Conservation (phyloP, 331 rosid species). For the Erythrophleum ivorense region DNA sequence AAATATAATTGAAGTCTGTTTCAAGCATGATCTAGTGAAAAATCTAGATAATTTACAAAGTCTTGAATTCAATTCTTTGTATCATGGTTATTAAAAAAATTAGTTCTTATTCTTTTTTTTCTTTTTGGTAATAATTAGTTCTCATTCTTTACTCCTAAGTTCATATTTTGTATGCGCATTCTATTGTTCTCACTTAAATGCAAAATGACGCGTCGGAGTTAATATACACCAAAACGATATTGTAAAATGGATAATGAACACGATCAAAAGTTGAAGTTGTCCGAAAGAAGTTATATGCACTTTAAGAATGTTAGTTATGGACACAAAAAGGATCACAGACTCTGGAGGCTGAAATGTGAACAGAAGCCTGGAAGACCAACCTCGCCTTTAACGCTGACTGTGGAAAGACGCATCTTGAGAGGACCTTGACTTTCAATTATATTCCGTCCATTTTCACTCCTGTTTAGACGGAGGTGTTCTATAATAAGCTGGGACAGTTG, state of each 20-base stretch:
- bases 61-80: background rate
- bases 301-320: background rate
- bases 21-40: background rate
- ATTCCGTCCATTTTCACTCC: background rate
- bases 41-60: background rate
- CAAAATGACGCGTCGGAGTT: background rate
- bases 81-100: too few species aligned
- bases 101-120: too few species aligned
- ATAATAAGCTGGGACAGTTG: conserved; percentile 83
- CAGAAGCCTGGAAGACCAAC: conserved; percentile 25
- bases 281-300: background rate
- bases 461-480: conserved; percentile 56
- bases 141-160: too few species aligned
- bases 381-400: background rate
- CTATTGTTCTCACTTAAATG: background rate
- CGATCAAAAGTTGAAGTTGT: background rate
- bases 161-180: background rate
- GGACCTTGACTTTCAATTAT: background rate
- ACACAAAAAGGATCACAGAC: conserved; percentile 16
- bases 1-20: background rate
- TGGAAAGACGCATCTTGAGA: conserved; percentile 19
- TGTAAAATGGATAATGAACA: background rate
- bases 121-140: too few species aligned
- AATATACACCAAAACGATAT: background rate
- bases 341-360: conserved; percentile 12